Evolutionary conservation across 2,329 filamentous ascomycete species (phyloP), one percentile per base, ranked within the genome.

Genomic region (Cephalotrichum gorgonifer): DNA sequence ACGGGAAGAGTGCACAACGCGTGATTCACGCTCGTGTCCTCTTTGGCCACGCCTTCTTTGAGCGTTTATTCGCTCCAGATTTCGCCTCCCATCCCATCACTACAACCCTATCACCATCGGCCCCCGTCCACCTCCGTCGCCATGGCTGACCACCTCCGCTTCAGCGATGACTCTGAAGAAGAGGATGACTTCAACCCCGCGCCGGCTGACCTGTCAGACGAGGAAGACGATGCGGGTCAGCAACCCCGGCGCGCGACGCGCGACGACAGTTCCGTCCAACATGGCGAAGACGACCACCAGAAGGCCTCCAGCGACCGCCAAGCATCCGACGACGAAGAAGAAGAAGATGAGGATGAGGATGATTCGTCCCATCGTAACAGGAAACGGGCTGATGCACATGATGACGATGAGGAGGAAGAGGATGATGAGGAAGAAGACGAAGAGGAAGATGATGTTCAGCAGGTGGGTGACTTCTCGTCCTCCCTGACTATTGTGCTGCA

Each of bases 141-240:
- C 51, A 77, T 78, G 73, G 67, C 72, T 52, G 68, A 73, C 49
- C 64, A 60, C 56, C 65, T 69, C 52, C 70, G 71, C 53, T 67
- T 64, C 57, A 75, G 71, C 60, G 73, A 79, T 58, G 79, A 83
- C 53, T 83, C 78, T 52, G 85, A 87, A 50, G 87, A 93, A 46
- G 89, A 94, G 57, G 83, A 86, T 52, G 85, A 91, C 64, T 95
- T 96, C 75, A 95, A 95, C 64, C 90, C 89, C 46, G 80, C 76
- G 44, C 83, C 85, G 20, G 84, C 79, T 52, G 79, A 88, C 51
- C 60, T 79, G 30, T 93, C 86, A 3, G 87, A 91, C 55, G 82
- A 81, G 45, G 86, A 88, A 52, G 75, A 72, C 26, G 44, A 50
- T 25, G 22, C 39, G 39, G 43, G 44, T 31, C 47, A 51, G 15